Conservation (phyloP, 2,329 filamentous ascomycete genomes). For the Alternaria sp. region DNA sequence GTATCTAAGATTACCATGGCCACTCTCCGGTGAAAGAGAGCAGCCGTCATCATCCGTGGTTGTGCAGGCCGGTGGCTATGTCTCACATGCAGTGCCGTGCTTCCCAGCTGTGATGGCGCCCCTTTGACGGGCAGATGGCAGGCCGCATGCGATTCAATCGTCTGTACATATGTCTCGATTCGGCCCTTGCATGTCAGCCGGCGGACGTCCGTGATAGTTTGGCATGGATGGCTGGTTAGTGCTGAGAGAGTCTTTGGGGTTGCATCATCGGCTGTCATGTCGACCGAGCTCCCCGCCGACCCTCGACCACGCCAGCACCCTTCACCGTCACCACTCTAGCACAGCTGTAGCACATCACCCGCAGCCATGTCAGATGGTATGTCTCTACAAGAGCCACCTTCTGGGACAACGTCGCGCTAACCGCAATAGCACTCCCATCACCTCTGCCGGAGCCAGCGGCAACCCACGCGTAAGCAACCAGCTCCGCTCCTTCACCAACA, state of each 20-base stretch:
- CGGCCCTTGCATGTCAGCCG: neutral
- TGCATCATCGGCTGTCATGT: neutral
- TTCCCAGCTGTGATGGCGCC: neutral
- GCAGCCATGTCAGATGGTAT: constrained; percentile 36
- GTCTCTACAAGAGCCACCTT: neutral
- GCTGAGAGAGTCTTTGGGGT: neutral
- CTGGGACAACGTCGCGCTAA: neutral
- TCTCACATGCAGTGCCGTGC: neutral
- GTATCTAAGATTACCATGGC: constrained; percentile 1
- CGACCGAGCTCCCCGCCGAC: neutral
- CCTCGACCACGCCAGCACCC: constrained; percentile 3
- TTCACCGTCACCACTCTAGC: neutral
- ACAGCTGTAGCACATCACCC: neutral
- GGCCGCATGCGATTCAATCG: neutral
- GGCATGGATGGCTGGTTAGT: neutral
- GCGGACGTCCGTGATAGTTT: neutral
- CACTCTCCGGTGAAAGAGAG: neutral
- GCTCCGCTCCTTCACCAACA: neutral
- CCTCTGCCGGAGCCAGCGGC: constrained; percentile 64
- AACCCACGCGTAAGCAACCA: constrained; percentile 51
- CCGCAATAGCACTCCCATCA: constrained; percentile 58
- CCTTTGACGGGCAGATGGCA: constrained; percentile 4
- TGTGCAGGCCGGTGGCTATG: constrained; percentile 4
- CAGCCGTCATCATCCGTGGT: neutral
- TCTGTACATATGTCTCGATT: neutral